These are phyloP conservation scores for Globisporangium uncinulatum DNA, from an alignment of 352 stramenopile species.

Conservation along the genomic window DNA sequence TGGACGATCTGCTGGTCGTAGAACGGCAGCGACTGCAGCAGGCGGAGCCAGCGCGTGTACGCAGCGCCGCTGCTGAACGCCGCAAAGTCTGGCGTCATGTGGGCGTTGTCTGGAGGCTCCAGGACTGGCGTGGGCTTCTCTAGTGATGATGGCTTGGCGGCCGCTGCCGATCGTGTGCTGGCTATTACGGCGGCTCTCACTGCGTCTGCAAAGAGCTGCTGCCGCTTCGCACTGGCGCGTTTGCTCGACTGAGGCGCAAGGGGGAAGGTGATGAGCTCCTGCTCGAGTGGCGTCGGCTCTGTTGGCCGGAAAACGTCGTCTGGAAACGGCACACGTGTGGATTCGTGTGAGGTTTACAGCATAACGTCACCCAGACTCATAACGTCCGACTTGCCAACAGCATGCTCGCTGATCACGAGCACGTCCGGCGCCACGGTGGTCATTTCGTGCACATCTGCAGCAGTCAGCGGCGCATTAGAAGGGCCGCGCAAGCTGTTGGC, in stretches of 20 bases:
- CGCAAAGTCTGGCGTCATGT: background rate
- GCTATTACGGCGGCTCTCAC: slow-evolving; percentile 8
- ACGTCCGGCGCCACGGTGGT: slow-evolving; percentile 39
- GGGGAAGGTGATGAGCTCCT: slow-evolving; percentile 52
- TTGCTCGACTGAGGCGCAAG: slow-evolving; percentile 48
- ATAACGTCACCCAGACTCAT: background rate
- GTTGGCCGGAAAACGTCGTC: slow-evolving; percentile 39
- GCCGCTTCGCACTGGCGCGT: slow-evolving; percentile 46
- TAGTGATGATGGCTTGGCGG: too few species aligned
- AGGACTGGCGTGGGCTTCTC: too few species aligned
- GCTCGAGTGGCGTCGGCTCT: slow-evolving; percentile 18
- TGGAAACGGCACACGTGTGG: slow-evolving; percentile 7
- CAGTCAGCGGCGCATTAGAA: slow-evolving; percentile 18
- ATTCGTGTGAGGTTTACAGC: background rate
- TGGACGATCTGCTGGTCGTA: slow-evolving; percentile 81
- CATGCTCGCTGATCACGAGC: slow-evolving; percentile 24
- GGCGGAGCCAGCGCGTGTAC: slow-evolving; percentile 35
- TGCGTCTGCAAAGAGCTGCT: slow-evolving; percentile 46
- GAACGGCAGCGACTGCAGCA: slow-evolving; percentile 44
- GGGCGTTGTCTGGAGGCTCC: background rate
- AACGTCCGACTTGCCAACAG: background rate
- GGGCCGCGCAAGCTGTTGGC: slow-evolving; percentile 46
- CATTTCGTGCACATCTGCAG: slow-evolving; percentile 34
- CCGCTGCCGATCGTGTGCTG: too few species aligned
- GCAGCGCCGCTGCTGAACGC: background rate